Evolutionary conservation across 2,329 filamentous ascomycete species (phyloP).

Genomic region (Claviceps lovelessii): DNA sequence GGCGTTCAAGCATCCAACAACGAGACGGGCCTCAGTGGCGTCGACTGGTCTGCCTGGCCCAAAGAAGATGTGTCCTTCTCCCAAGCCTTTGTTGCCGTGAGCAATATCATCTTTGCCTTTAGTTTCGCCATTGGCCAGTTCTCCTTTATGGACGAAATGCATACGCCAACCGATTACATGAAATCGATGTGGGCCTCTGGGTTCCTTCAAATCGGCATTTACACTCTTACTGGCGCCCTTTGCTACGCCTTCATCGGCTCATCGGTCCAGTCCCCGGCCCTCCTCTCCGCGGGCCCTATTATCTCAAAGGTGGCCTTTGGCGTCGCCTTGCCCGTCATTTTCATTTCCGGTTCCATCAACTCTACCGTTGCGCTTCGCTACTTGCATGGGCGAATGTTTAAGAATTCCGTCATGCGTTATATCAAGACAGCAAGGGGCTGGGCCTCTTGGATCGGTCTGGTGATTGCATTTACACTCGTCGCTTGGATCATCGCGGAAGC

Average conservation of each 20-base stretch:
- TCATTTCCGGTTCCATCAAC: conserved; percentile 61
- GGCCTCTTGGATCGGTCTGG: conserved; percentile 44
- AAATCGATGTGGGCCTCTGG: conserved; percentile 50
- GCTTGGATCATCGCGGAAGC: conserved; percentile 58
- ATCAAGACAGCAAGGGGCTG: conserved; percentile 35
- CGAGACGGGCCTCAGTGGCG: conserved; percentile 16
- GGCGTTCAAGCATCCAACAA: conserved; percentile 31
- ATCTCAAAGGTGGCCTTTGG: conserved; percentile 56
- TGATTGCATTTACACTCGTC: conserved; percentile 40
- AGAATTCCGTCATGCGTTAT: conserved; percentile 27
- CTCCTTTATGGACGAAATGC: conserved; percentile 40
- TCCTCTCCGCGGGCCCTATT: conserved; percentile 45
- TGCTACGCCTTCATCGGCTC: conserved; percentile 55
- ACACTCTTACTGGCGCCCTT: conserved; percentile 50
- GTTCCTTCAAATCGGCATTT: conserved; percentile 46
- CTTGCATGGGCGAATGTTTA: conserved; percentile 30
- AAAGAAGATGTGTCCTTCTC: conserved; percentile 31
- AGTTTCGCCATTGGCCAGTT: conserved; percentile 39
- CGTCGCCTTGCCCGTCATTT: conserved; percentile 56
- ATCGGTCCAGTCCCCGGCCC: conserved; percentile 49
- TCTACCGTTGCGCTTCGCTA: conserved; percentile 30
- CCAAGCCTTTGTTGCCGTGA: conserved; percentile 45
- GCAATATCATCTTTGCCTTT: conserved; percentile 60
- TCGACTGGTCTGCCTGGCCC: conserved; percentile 32
- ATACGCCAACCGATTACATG: conserved; percentile 30